phyloP scores from a whole-genome alignment of 306 rosid genomes.

The Lablab purpureus region DNA sequence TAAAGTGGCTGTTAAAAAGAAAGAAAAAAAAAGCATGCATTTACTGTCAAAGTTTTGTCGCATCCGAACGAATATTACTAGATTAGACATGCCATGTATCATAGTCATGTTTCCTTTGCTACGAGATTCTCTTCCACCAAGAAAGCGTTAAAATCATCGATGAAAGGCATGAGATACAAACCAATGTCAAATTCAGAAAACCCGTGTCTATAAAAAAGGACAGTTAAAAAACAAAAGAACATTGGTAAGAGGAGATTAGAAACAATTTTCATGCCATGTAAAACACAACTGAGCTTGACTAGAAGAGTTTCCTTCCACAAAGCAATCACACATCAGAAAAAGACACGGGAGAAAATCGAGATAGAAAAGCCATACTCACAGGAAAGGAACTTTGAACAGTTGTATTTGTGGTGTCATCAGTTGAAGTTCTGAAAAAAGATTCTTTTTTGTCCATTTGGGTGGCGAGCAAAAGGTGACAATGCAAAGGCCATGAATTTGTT shows the following conservation, averaged over 20 bases:
- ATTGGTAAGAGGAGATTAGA: neutral
- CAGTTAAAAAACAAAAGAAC: neutral
- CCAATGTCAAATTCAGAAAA: slow-evolving; percentile 30
- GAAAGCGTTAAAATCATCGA: slow-evolving; percentile 29
- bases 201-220: neutral
- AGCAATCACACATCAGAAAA: neutral
- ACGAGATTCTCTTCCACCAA: slow-evolving; percentile 31
- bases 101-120: slow-evolving; percentile 31
- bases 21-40: neutral
- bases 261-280: slow-evolving; percentile 1
- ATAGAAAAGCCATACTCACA: slow-evolving; percentile 48
- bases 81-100: neutral
- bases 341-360: neutral
- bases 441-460: slow-evolving; percentile 60
- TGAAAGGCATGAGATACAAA: slow-evolving; percentile 21
- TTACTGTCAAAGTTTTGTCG: neutral
- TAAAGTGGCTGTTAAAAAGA: neutral
- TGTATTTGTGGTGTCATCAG: slow-evolving; percentile 43
- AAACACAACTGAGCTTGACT: neutral
- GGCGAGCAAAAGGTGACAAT: slow-evolving; percentile 60
- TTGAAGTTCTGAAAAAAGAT: slow-evolving; percentile 51
- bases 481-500: slow-evolving; percentile 68
- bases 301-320: neutral
- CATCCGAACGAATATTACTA: slow-evolving; percentile 12
- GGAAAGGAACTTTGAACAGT: slow-evolving; percentile 61